A percentile compares a stretch with the other conserved stretches of the same genome.
Conservation (phyloP, 1,139 yeast species). For the Blastobotrys petasosporus region DNA sequence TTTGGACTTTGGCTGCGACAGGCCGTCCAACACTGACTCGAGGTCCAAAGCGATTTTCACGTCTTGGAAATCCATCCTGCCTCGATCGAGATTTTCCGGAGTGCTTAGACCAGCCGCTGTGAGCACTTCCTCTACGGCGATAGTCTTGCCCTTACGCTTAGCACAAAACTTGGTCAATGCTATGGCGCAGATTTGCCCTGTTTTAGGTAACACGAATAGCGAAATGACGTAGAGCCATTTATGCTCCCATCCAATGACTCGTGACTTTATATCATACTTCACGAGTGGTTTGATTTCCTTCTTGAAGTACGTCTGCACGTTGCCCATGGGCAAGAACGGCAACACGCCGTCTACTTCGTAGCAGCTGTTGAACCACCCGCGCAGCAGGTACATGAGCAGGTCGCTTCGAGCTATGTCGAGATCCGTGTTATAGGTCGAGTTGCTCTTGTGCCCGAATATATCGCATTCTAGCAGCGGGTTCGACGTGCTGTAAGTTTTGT, state of each 20-base stretch:
- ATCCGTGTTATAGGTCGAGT: slow-evolving; percentile 77
- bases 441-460: slow-evolving; percentile 79
- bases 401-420: slow-evolving; percentile 74
- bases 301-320: slow-evolving; percentile 60
- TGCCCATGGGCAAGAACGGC: slow-evolving; percentile 76
- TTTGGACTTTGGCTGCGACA: too few species aligned
- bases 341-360: slow-evolving; percentile 42
- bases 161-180: slow-evolving; percentile 76
- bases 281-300: slow-evolving; percentile 68
- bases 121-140: slow-evolving; percentile 57
- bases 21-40: slow-evolving; percentile 29
- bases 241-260: slow-evolving; percentile 75
- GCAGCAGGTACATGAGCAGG: slow-evolving; percentile 49
- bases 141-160: slow-evolving; percentile 65
- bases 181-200: slow-evolving; percentile 48
- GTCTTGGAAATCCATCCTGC: slow-evolving; percentile 34
- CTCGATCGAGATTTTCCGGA: slow-evolving; percentile 45
- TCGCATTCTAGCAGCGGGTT: slow-evolving; percentile 80
- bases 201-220: slow-evolving; percentile 44
- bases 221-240: slow-evolving; percentile 81
- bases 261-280: slow-evolving; percentile 48
- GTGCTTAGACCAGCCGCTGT: slow-evolving; percentile 51
- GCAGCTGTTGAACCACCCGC: slow-evolving; percentile 27
- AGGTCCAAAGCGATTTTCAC: slow-evolving; percentile 36
- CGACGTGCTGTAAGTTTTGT: slow-evolving; percentile 45